These are phyloP conservation scores for Euphorbia pulcherrima DNA, from an alignment of 345 rosid genomes.

Conservation along the genomic window DNA sequence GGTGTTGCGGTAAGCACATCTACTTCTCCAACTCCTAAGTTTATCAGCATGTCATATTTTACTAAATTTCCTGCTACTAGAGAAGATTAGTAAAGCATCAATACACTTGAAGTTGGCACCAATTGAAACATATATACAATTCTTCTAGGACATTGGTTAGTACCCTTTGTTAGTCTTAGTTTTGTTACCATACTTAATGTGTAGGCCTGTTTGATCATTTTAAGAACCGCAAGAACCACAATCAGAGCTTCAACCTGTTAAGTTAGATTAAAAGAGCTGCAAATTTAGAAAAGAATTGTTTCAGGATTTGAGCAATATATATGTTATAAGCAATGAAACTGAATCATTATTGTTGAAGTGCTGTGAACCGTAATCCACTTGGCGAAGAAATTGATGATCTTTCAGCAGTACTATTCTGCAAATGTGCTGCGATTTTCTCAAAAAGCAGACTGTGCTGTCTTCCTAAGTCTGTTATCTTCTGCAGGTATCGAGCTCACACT, in stretches of 20 bases:
- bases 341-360: not conserved
- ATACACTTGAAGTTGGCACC: not conserved
- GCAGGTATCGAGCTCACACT: constrained; percentile 28
- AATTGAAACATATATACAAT: not conserved
- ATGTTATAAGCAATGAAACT: not conserved
- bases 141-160: not conserved
- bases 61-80: constrained; percentile 69
- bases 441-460: constrained; percentile 60
- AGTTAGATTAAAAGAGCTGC: constrained; percentile 18
- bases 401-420: constrained; percentile 52
- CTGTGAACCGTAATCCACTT: not conserved
- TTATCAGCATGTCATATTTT: constrained; percentile 66
- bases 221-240: constrained; percentile 78
- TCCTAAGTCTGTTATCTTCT: constrained; percentile 36
- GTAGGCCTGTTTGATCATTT: constrained; percentile 84
- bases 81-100: constrained; percentile 18
- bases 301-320: not conserved
- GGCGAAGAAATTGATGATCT: constrained; percentile 40
- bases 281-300: not conserved
- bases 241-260: constrained; percentile 88
- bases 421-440: constrained; percentile 70
- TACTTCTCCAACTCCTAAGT: constrained; percentile 46
- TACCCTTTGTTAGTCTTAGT: not conserved
- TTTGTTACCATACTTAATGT: constrained; percentile 38
- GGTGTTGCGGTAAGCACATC: constrained; percentile 25